Evolutionary conservation across 495 filamentous ascomycete species (phyloP), one percentile per base, ranked within the genome.

Genomic region (Xylaria castorea): DNA sequence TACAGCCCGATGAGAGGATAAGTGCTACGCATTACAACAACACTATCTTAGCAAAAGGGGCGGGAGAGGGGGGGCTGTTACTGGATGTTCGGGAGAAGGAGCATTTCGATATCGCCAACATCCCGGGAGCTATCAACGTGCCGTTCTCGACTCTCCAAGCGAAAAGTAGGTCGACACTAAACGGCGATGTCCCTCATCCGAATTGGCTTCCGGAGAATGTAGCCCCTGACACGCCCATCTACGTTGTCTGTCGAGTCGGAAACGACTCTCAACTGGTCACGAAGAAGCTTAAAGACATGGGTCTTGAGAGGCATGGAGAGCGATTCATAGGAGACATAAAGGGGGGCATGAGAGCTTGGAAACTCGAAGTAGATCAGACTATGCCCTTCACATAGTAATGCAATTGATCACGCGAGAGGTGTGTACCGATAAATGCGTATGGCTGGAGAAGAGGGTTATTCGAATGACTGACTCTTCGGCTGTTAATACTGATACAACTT

Each of bases 261-360:
- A 93, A 97, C 74, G 96, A 99, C 78, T 97, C 93, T 0, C 96
- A 97, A 78, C 79, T 94, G 64, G 91, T 90, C 0, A 89, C 94
- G 0, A 87, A 86, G 76, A 91, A 85, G 78, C 73, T 97, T 72
- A 93, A 91, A 77, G 88, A 94, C 42, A 75, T 89, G 50, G 90
- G 90, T 4, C 68, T 92, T n/a, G 89, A 87, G 65, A 78, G 81
- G 30, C 80, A 80, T 16, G 90, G 90, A 1, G 81, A 82, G 69
- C 83, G 89, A 44, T 88, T 85, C 66, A 88, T 97, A 63, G 88
- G 89, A 42, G 96, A 98, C 81, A 91, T 98, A 32, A 86, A 84
- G 38, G 94, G 94, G 1, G 96, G 96, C 0, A 88, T 97, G 72
- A 87, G 82, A 60, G 91, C 93, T n/a, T 99, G 95, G 96, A 90